Evolutionary conservation across 306 rosid genomes (phyloP).

Genomic region (Casuarina glauca): DNA sequence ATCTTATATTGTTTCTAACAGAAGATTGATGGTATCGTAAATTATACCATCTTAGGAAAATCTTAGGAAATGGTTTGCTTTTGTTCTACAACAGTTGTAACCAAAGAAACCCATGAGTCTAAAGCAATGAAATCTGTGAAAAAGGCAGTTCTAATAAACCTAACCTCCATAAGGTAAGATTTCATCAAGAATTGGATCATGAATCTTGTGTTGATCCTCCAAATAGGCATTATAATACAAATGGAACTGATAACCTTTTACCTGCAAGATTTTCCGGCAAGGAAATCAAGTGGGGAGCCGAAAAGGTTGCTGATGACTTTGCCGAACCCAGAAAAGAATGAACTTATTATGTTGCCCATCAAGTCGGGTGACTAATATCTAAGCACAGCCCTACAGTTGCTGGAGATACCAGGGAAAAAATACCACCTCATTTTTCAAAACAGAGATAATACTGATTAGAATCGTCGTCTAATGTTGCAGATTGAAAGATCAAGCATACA

Average conservation of each 20-base stretch:
- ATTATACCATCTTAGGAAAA: not conserved
- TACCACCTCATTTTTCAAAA: not conserved
- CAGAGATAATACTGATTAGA: not conserved
- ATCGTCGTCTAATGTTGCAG: not conserved
- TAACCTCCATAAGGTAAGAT: not conserved
- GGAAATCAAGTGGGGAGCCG: constrained; percentile 55
- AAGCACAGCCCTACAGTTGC: constrained; percentile 13
- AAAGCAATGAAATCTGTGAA: not conserved
- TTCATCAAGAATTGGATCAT: not conserved
- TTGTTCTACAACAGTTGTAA: not conserved
- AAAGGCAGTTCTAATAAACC: not conserved
- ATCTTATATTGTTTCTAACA: not conserved
- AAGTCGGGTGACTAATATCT: constrained; percentile 4
- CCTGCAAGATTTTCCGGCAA: constrained; percentile 77
- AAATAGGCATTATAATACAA: not conserved
- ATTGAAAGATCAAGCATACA: not conserved
- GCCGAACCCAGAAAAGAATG: constrained; percentile 52
- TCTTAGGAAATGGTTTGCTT: not conserved
- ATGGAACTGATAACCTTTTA: constrained; percentile 18
- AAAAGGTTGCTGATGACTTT: constrained; percentile 45
- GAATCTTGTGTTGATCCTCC: not conserved
- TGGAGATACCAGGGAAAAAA: not conserved
- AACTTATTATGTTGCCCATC: constrained; percentile 58
- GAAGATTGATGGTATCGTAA: not conserved
- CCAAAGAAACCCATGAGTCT: not conserved